Conservation (phyloP, 768 basidiomycete genomes). For the Calocybe indica region DNA sequence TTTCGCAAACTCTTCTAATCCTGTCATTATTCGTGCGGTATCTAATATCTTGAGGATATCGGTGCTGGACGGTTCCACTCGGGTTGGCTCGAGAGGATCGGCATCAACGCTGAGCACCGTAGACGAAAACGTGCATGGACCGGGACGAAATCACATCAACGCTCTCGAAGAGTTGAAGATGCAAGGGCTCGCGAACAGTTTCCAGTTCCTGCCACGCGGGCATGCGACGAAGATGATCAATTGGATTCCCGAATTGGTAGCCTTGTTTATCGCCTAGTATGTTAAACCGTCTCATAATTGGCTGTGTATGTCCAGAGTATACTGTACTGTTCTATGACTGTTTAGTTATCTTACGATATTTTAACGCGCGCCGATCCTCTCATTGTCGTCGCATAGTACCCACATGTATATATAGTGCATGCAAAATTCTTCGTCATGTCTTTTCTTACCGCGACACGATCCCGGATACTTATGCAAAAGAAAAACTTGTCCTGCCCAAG, state of each 20-base stretch:
- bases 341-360: too few species aligned
- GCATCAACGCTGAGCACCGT: slow-evolving; percentile 59
- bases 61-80: slow-evolving; percentile 45
- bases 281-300: slow-evolving; percentile 6
- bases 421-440: too few species aligned
- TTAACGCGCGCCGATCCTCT: too few species aligned
- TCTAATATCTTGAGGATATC: slow-evolving; percentile 74
- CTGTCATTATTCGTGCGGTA: slow-evolving; percentile 61
- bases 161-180: slow-evolving; percentile 69
- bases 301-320: not conserved
- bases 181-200: slow-evolving; percentile 68
- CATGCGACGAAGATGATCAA: slow-evolving; percentile 62
- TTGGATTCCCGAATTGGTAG: slow-evolving; percentile 58
- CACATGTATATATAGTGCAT: too few species aligned
- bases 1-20: slow-evolving; percentile 66
- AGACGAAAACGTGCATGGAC: slow-evolving; percentile 46
- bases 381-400: too few species aligned
- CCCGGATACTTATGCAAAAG: too few species aligned
- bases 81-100: slow-evolving; percentile 43
- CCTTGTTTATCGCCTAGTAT: slow-evolving; percentile 17
- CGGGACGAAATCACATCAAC: slow-evolving; percentile 45
- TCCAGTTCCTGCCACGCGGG: slow-evolving; percentile 61
- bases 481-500: too few species aligned
- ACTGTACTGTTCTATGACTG: too few species aligned
- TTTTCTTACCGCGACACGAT: too few species aligned